These are phyloP conservation scores for Pseudozyma hubeiensis DNA, from an alignment of 1,284 basidiomycete genomes.

Conservation along the genomic window DNA sequence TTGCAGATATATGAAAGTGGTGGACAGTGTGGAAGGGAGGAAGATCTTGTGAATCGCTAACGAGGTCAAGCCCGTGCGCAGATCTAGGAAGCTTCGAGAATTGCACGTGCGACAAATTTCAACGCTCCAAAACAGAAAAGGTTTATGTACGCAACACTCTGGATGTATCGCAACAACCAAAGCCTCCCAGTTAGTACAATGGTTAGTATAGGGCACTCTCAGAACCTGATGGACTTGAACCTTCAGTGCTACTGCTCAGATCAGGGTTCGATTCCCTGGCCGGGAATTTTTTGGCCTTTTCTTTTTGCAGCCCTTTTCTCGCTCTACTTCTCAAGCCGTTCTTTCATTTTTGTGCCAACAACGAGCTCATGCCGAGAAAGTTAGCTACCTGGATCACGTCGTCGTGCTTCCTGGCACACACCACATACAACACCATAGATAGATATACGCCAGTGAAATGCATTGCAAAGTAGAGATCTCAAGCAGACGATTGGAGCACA, in stretches of 20 bases:
- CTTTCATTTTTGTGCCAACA: conserved; percentile 1
- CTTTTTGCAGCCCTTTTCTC: not conserved
- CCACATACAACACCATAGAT: too few species aligned
- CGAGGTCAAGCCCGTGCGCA: too few species aligned
- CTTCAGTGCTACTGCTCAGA: conserved; percentile 21
- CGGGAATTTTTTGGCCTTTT: conserved; percentile 29
- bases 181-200: conserved; percentile 46
- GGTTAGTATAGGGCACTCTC: conserved; percentile 50
- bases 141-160: not conserved
- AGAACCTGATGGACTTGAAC: not conserved
- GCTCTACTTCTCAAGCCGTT: not conserved
- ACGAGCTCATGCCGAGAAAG: too few species aligned
- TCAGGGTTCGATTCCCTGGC: conserved; percentile 58
- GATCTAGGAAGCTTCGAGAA: too few species aligned
- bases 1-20: not conserved
- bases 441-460: too few species aligned
- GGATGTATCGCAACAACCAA: not conserved
- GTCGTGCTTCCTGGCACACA: too few species aligned
- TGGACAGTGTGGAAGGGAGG: too few species aligned
- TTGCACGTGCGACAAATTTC: too few species aligned
- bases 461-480: too few species aligned
- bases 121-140: not conserved
- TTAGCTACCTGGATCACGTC: too few species aligned
- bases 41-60: too few species aligned
- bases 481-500: too few species aligned